A percentile compares a stretch with the other conserved stretches of the same genome.
These are phyloP conservation scores for Simplicillium sp. DNA, from an alignment of 2,329 filamentous ascomycete species.

Conservation along the genomic window DNA sequence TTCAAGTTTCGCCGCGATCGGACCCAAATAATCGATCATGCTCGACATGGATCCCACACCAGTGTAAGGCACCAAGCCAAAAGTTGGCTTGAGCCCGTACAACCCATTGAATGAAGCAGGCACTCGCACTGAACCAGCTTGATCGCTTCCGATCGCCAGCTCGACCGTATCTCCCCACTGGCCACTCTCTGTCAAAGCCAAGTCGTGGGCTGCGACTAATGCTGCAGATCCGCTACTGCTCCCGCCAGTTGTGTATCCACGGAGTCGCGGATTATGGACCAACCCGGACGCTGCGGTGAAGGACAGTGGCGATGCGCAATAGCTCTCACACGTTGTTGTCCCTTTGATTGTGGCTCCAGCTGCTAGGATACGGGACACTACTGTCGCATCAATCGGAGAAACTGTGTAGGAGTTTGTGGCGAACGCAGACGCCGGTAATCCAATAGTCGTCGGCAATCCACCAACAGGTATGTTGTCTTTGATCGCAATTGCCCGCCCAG, in stretches of 20 bases:
- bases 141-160: constrained; percentile 19
- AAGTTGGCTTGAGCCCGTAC: constrained; percentile 28
- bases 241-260: constrained; percentile 17
- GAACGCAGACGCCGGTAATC: constrained; percentile 7
- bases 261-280: constrained; percentile 16
- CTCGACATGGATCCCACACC: constrained; percentile 27
- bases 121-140: constrained; percentile 20
- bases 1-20: constrained; percentile 27
- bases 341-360: constrained; percentile 16
- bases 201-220: constrained; percentile 14
- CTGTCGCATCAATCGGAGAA: constrained; percentile 12
- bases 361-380: constrained; percentile 14
- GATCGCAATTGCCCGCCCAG: constrained; percentile 12
- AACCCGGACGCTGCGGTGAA: constrained; percentile 17
- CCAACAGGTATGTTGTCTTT: constrained; percentile 21
- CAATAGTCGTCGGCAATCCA: constrained; percentile 15
- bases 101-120: constrained; percentile 20
- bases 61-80: constrained; percentile 33
- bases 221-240: constrained; percentile 21
- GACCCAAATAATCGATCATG: constrained; percentile 34
- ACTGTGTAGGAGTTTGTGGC: constrained; percentile 8
- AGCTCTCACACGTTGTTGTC: constrained; percentile 18
- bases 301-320: constrained; percentile 17
- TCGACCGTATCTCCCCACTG: constrained; percentile 11
- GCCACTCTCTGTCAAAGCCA: not conserved